Conservation (phyloP, 2,329 filamentous ascomycete species). For the Phaeosphaeria sp. region DNA sequence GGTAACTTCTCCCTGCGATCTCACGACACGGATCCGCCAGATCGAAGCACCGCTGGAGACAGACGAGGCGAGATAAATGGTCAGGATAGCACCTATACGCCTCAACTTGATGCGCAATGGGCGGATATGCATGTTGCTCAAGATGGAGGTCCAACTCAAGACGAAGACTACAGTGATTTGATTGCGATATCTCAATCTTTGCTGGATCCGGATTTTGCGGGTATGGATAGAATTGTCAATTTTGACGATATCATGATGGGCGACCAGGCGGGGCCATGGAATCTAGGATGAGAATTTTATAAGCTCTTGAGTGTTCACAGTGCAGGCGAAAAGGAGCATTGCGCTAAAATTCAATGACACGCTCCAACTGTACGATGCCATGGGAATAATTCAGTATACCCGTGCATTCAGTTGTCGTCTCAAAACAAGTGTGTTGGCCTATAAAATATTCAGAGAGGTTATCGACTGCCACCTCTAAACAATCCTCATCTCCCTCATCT, state of each 20-base stretch:
- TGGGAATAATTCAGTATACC: no score
- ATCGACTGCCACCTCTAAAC: no score
- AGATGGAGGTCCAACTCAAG: background rate
- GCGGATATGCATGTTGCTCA: background rate
- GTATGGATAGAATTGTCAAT: slow-evolving; percentile 8
- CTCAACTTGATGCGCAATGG: background rate
- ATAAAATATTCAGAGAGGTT: no score
- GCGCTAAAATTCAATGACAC: no score
- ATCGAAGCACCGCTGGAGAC: background rate
- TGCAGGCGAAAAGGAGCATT: no score
- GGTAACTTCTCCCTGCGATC: background rate
- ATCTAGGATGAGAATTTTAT: background rate
- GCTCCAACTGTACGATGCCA: no score
- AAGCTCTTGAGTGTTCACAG: no score
- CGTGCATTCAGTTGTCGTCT: no score
- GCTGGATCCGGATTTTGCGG: slow-evolving; percentile 6
- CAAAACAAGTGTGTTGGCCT: no score
- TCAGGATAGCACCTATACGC: background rate
- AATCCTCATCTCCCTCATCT: background rate
- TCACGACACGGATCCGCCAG: background rate
- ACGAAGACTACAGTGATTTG: background rate
- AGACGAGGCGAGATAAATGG: background rate
- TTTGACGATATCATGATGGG: slow-evolving; percentile 5
- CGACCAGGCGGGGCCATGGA: background rate
- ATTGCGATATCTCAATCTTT: slow-evolving; percentile 3